Conservation (phyloP, 2,329 filamentous ascomycete species). For the Daldinia sp. region DNA sequence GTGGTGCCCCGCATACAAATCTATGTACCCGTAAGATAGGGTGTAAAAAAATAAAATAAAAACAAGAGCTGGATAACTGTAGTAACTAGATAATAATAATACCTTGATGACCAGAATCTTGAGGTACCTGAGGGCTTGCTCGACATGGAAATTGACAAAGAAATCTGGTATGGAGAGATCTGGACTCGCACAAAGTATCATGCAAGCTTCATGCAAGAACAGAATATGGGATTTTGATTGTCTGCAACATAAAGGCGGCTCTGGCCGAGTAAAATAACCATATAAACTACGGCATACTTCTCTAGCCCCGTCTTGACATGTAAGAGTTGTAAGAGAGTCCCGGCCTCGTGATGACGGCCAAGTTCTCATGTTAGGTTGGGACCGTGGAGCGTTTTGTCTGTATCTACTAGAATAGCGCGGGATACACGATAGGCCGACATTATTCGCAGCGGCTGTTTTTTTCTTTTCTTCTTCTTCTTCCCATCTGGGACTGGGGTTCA, state of each 20-base stretch:
- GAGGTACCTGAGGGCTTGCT: not conserved
- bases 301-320: constrained; percentile 26
- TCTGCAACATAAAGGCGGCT: constrained; percentile 12
- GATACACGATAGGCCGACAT: constrained; percentile 34
- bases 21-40: not conserved
- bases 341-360: constrained; percentile 12
- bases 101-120: not conserved
- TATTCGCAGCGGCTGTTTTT: constrained; percentile 24
- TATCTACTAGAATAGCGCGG: constrained; percentile 22
- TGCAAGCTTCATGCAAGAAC: constrained; percentile 13
- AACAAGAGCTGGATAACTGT: not conserved
- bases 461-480: too few relatives aligned
- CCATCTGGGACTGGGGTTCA: constrained; percentile 35
- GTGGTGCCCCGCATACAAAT: not conserved
- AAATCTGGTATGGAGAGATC: not conserved
- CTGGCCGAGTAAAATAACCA: constrained; percentile 16
- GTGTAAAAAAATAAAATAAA: too few relatives aligned
- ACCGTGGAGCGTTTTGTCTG: constrained; percentile 16
- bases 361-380: constrained; percentile 27
- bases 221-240: constrained; percentile 4
- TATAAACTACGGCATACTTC: constrained; percentile 5
- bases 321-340: constrained; percentile 10
- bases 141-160: not conserved
- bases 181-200: constrained; percentile 4
- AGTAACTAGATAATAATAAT: not conserved